Evolutionary conservation across 75 land plant species (phyloP), one percentile per base, ranked within the genome.

Genomic region (Picea sitchensis): DNA sequence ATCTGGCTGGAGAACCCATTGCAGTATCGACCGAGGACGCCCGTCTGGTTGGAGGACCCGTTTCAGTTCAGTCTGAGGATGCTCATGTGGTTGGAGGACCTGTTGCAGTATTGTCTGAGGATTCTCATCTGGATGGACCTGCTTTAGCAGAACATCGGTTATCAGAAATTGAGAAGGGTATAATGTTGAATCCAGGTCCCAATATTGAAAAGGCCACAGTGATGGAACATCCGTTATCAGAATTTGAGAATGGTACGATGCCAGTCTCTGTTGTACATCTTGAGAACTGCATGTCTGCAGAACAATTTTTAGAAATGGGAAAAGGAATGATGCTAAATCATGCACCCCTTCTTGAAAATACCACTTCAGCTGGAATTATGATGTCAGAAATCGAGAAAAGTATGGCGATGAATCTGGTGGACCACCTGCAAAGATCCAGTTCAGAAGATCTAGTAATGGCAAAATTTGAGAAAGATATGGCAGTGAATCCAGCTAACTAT

Each of bases 161-260:
- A 26, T 74, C 76, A 51, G 59, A 51, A 21, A 41, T 26, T 23
- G 76, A 14, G 58, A 74, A 74, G 32, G 15, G 59, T 21, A 23
- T 9, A 13, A 1, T 14, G 58, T 54, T 11, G 3, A 74, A 74
- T 26, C 20, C 51, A 30, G 32, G 47, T 54, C 30, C 59, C 58
- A 36, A 47, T 47, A 41, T 15, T 68, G 72, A 38, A 17, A 68
- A 68, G 20, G 7, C 51, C 38, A 68, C 20, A 38, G 34, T 20
- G 18, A 38, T 44, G 14, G 72, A 18, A 3, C 41, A 68, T 2
- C 47, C n/a, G 5, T 36, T 68, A 18, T 36, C 18, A 6, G 72
- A 36, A 38, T 68, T 68, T 68, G 72, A 68, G 34, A 36, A 68
- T 68, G 72, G 72, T 68, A 17, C 5, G 31, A 68, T 68, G 4